phyloP scores from a whole-genome alignment of 139 green algal genomes.

The Mesotaenium endlicherianum region DNA sequence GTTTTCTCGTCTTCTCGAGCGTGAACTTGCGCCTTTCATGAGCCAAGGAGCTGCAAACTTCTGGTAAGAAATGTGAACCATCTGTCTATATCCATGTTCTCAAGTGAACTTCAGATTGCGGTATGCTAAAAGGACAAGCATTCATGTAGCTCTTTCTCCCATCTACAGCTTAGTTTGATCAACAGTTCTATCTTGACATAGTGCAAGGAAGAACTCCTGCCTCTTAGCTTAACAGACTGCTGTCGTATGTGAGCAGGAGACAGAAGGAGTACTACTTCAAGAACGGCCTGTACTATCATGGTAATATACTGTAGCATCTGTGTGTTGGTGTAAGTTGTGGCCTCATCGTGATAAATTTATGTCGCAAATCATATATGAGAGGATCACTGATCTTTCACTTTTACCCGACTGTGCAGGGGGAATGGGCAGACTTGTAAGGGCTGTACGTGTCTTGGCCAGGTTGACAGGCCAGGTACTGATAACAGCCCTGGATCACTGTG shows the following conservation, averaged over 20 bases:
- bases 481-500: too few relatives aligned
- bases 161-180: too few relatives aligned
- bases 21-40: slow-evolving; percentile 85
- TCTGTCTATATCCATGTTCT: not conserved
- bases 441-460: slow-evolving; percentile 42
- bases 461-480: slow-evolving; percentile 33
- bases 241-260: slow-evolving; percentile 15
- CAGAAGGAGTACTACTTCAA: slow-evolving; percentile 79
- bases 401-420: slow-evolving; percentile 79
- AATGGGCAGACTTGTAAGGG: slow-evolving; percentile 72
- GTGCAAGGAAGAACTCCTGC: too few relatives aligned
- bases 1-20: slow-evolving; percentile 80
- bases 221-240: too few relatives aligned
- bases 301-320: slow-evolving; percentile 44
- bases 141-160: too few relatives aligned
- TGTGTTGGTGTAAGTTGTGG: not conserved
- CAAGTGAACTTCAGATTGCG: not conserved
- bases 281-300: slow-evolving; percentile 90
- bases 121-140: too few relatives aligned
- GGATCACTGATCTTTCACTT: too few relatives aligned
- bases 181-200: too few relatives aligned
- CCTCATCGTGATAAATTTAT: too few relatives aligned
- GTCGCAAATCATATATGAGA: too few relatives aligned
- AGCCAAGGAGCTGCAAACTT: slow-evolving; percentile 80
- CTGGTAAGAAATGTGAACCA: slow-evolving; percentile 64